Percentiles rank a stretch among this genome's conserved stretches.
These are phyloP conservation scores for Crucibulum laeve DNA, from an alignment of 768 basidiomycete genomes.

Conservation along the genomic window DNA sequence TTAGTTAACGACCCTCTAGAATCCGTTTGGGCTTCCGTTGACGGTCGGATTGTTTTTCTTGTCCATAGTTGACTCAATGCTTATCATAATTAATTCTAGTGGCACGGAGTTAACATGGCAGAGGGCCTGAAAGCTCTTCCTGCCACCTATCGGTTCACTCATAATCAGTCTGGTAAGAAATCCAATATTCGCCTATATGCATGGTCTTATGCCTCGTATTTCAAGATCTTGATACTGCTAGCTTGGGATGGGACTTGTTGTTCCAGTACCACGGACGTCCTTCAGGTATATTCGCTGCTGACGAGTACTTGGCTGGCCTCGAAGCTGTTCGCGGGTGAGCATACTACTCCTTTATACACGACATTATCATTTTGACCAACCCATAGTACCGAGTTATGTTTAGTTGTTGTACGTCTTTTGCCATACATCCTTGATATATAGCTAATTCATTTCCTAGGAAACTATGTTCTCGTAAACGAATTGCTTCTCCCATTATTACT, in stretches of 20 bases:
- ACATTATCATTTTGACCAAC: neutral
- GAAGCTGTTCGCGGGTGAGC: constrained; percentile 49
- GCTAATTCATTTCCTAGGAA: constrained; percentile 31
- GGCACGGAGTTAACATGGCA: constrained; percentile 58
- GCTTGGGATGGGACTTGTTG: constrained; percentile 48
- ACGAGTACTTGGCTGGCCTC: constrained; percentile 53
- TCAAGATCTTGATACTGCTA: constrained; percentile 44
- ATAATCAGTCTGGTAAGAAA: constrained; percentile 46
- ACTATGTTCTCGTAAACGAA: constrained; percentile 60
- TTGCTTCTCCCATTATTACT: constrained; percentile 3
- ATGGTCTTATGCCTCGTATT: neutral
- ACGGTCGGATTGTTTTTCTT: no score
- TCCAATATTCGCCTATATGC: neutral
- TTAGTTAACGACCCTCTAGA: no score
- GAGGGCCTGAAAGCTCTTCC: constrained; percentile 54
- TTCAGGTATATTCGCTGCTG: constrained; percentile 51
- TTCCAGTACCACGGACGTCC: constrained; percentile 58
- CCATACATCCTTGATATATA: neutral
- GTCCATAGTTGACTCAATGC: no score
- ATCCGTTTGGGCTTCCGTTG: no score
- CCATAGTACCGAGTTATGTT: constrained; percentile 46
- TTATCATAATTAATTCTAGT: constrained; percentile 18
- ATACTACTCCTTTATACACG: neutral
- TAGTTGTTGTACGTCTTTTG: constrained; percentile 39
- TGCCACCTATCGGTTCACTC: constrained; percentile 49